These are phyloP conservation scores for Penicillium digitatum DNA, from an alignment of 2,329 filamentous ascomycete species.

Conservation along the genomic window DNA sequence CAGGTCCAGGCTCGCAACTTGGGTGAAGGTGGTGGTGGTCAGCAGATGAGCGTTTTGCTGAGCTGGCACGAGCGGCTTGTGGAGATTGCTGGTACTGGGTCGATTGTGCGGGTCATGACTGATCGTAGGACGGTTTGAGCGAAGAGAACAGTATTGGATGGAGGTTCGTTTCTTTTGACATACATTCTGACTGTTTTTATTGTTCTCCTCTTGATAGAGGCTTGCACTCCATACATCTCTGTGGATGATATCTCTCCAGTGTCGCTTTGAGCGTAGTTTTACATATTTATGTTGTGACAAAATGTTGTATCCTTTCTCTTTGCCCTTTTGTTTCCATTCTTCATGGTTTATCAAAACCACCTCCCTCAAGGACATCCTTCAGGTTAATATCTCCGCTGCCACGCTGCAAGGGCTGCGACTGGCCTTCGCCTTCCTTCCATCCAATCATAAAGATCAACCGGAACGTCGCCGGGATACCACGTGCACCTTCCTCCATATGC, in stretches of 20 bases:
- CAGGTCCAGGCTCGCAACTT: conserved; percentile 62
- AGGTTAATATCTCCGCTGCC: conserved; percentile 85
- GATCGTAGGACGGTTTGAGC: conserved; percentile 81
- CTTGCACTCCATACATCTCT: conserved; percentile 19
- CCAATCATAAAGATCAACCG: conserved; percentile 98
- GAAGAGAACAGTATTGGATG: conserved; percentile 3
- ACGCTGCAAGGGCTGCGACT: conserved; percentile 73
- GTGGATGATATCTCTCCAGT: conserved; percentile 12
- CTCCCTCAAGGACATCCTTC: conserved; percentile 68
- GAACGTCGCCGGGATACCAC: conserved; percentile 78
- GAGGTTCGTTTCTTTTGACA: conserved; percentile 10
- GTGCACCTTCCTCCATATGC: conserved; percentile 71
- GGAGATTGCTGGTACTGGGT: conserved; percentile 86
- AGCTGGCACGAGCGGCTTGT: conserved; percentile 99
- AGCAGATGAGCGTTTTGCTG: conserved; percentile 91
- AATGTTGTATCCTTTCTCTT: conserved; percentile 12
- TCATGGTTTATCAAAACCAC: conserved; percentile 33
- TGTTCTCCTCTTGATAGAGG: conserved; percentile 20
- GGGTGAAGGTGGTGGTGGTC: conserved; percentile 66
- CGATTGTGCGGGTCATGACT: conserved; percentile 91
- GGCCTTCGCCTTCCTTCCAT: conserved; percentile 80
- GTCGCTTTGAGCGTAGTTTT: conserved; percentile 22
- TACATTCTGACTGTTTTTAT: conserved; percentile 7
- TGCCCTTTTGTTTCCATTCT: background rate
- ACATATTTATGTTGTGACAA: conserved; percentile 26